Percentiles rank a stretch among this genome's conserved stretches.
phyloP scores from a whole-genome alignment of 2,329 filamentous ascomycete species.

The Aspergillus texensis region DNA sequence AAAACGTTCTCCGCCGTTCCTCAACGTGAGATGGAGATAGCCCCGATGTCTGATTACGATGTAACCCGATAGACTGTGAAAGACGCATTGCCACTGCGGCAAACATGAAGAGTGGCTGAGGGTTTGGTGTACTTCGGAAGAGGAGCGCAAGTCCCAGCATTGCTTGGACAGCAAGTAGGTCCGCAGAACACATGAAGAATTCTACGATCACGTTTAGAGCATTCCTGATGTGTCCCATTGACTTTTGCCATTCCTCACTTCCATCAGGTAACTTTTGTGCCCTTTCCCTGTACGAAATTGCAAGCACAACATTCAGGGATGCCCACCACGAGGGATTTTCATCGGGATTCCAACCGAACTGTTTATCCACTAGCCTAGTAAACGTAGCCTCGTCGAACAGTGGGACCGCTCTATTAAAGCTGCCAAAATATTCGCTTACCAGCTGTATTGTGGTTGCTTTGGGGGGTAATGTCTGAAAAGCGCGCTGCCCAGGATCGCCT shows the following conservation, averaged over 20 bases:
- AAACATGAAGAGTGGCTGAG: constrained; percentile 26
- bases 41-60: constrained; percentile 16
- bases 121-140: constrained; percentile 27
- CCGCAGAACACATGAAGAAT: constrained; percentile 20
- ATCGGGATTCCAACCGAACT: constrained; percentile 25
- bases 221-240: constrained; percentile 23
- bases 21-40: constrained; percentile 17
- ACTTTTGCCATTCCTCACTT: constrained; percentile 20
- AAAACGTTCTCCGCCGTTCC: constrained; percentile 21
- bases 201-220: constrained; percentile 22
- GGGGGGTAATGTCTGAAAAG: constrained; percentile 14
- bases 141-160: constrained; percentile 24
- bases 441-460: constrained; percentile 14
- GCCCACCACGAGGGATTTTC: constrained; percentile 23
- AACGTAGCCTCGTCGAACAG: constrained; percentile 16
- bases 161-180: constrained; percentile 23
- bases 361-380: constrained; percentile 14
- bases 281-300: constrained; percentile 21
- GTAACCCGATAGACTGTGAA: constrained; percentile 26
- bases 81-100: constrained; percentile 25
- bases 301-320: constrained; percentile 24
- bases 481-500: constrained; percentile 15
- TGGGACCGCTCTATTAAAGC: constrained; percentile 19
- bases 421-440: constrained; percentile 14
- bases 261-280: constrained; percentile 9